Evolutionary conservation across 2,329 filamentous ascomycete genomes (phyloP), one percentile per base, ranked within the genome.

Genomic region (Talaromyces sp.): DNA sequence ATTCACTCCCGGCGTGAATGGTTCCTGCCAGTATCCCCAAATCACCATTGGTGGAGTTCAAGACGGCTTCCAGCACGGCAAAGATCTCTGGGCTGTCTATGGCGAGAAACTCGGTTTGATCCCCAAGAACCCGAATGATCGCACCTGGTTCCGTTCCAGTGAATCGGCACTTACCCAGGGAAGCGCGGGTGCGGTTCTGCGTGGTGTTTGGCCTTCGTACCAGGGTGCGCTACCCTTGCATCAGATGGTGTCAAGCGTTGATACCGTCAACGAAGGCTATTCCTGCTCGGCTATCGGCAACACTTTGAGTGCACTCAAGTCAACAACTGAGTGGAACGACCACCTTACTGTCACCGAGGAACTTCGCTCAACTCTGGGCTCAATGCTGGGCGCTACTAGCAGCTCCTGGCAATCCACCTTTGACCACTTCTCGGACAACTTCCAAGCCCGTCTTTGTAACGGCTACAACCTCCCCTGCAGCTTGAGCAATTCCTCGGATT

Each of bases 391-490:
- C 7, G 76, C 74, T 3, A 68, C 67, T 3, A 67, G 65, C 0
- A 69, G 68, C 39, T 68, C 69, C 8, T 79, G 77, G 77, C 71
- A 72, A 62, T 64, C 49, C 1, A 78, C 73, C 0, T 78, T 78
- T 45, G 77, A 79, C 47, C 76, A 79, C 66, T 78, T 79, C 62
- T 71, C 74, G 0, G 77, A 79, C 64, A 78, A 79, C 35, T 79
- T 79, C 69, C 77, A 79, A 62, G 77, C 69, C 3, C 74, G 77
- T 1, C 70, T 79, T 5, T 79, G 77, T 60, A 79, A 79, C 59
- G 77, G 77, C 5, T 79, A 79, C 47, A 54, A 70, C 0, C 69
- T 79, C 0, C 77, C 77, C 0, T 79, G 77, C 64, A 70, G 70
- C 47, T 4, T 73, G 1, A 64, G 65, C 0, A 70, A 78, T 56